These are phyloP conservation scores for Forsythia viridissima DNA, from an alignment of 257 asterid genomes.

Conservation along the genomic window DNA sequence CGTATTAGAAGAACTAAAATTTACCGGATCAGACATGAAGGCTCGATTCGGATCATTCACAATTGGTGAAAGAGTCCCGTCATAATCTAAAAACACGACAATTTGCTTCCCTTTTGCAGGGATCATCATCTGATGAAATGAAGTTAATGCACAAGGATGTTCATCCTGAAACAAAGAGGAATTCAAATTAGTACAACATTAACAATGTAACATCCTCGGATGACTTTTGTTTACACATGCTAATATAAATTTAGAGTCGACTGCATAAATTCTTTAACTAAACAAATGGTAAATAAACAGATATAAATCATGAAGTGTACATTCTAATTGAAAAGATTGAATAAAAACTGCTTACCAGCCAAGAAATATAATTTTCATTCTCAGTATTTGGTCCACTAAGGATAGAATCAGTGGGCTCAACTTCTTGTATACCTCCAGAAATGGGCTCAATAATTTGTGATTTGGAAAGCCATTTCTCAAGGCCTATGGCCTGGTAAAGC, in stretches of 20 bases:
- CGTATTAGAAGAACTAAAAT: no score
- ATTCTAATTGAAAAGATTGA: no score
- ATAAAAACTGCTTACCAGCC: constrained; percentile 52
- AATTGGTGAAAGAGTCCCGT: constrained; percentile 83
- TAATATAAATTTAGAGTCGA: background rate
- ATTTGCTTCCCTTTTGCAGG: constrained; percentile 42
- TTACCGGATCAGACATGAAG: constrained; percentile 81
- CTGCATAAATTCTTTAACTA: background rate
- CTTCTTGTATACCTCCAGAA: constrained; percentile 9
- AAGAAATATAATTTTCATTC: constrained; percentile 38
- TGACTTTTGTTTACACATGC: no score
- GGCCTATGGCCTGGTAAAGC: constrained; percentile 44
- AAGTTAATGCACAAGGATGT: constrained; percentile 63
- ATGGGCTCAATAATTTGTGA: constrained; percentile 19
- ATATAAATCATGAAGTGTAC: no score
- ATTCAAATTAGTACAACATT: background rate
- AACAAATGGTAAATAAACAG: background rate
- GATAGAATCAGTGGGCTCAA: constrained; percentile 26
- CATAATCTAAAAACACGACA: constrained; percentile 78
- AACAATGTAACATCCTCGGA: background rate
- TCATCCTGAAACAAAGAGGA: constrained; percentile 34
- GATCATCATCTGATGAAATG: constrained; percentile 39
- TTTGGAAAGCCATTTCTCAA: constrained; percentile 39
- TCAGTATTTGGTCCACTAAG: constrained; percentile 12
- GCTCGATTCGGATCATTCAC: constrained; percentile 77